Base-by-base conservation (phyloP, 176 grass and related monocot genomes). In the sorghum (Sorghum bicolor) region DNA sequence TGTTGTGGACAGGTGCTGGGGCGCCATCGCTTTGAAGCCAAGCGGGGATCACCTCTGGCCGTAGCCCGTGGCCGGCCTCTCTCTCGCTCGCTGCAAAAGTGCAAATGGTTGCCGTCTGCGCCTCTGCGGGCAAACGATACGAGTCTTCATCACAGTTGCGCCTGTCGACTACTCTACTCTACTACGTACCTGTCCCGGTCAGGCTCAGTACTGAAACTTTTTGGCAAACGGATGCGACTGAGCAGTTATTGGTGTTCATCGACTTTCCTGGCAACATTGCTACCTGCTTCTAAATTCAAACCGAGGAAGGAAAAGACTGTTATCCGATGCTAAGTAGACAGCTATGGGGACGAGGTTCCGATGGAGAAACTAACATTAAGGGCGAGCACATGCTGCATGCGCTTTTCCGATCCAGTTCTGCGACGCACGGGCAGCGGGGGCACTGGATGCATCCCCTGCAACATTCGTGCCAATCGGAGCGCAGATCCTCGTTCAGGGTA, bases 21-120 rank as follows among this genome's bases (percentile, higher is more conserved):
- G 53, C 43, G 72, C 83, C 83, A 78, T 86, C 88, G 83, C 78
- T 90, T 78, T 85, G 16, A 72, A 64, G 52, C n/a, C n/a, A n/a
- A n/a, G 60, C 77, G 11, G 43, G 43, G 39, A 67, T 75, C 83
- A 20, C 44, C 71, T 52, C n/a, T n/a, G 38, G 34, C 34, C 66
- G 33, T n/a, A n/a, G n/a, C n/a, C n/a, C 31, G 31, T 1, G 48
- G 16, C 16, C 17, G 16, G 3, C 15, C 24, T 4, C 0, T 4
- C 0, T 0, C 17, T 40, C 11, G 77, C 47, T 53, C 45, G 25
- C 64, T 22, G 52, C 79, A 78, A 79, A 74, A 78, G 79, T 22
- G 52, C 79, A 78, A 79, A 74, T 82, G 79, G 45, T 88, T 17
- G 25, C 83, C 55, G 22, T 78, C 78, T 63, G 79, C 83, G 30